phyloP scores from a whole-genome alignment of 495 filamentous ascomycete species.

The Aspergillus hancockii region DNA sequence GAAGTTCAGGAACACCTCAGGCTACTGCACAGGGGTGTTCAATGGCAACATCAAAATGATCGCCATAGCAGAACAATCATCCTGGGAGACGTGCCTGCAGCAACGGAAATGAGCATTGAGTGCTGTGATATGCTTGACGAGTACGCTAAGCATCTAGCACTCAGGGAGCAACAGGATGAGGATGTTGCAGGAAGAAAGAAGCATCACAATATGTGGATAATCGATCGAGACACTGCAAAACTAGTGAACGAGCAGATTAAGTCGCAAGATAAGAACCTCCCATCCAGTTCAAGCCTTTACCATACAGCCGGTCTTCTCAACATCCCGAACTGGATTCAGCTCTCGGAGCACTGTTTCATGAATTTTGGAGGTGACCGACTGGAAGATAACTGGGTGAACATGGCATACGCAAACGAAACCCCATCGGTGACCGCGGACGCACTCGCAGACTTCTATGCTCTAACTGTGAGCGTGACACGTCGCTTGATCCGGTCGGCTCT shows the following conservation, averaged over 20 bases:
- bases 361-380: slow-evolving; percentile 55
- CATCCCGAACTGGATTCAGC: slow-evolving; percentile 58
- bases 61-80: slow-evolving; percentile 25
- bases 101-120: slow-evolving; percentile 68
- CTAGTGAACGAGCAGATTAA: slow-evolving; percentile 34
- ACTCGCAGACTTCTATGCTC: slow-evolving; percentile 70
- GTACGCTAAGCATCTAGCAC: slow-evolving; percentile 61
- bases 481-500: slow-evolving; percentile 67
- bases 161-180: slow-evolving; percentile 58
- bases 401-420: slow-evolving; percentile 46
- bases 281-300: slow-evolving; percentile 26
- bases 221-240: slow-evolving; percentile 47
- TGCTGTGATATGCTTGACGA: slow-evolving; percentile 66
- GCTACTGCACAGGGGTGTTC: slow-evolving; percentile 55
- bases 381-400: slow-evolving; percentile 66
- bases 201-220: slow-evolving; percentile 57
- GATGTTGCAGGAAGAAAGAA: slow-evolving; percentile 51
- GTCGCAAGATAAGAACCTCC: neutral
- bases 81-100: slow-evolving; percentile 61
- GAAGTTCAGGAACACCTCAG: slow-evolving; percentile 71
- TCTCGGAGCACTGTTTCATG: slow-evolving; percentile 77
- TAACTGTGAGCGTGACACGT: slow-evolving; percentile 65
- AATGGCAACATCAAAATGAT: slow-evolving; percentile 32
- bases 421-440: slow-evolving; percentile 70
- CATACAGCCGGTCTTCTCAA: slow-evolving; percentile 60